Evolutionary conservation across 495 filamentous ascomycete genomes (phyloP), one percentile per base, ranked within the genome.

Genomic region (Parathielavia appendiculata): DNA sequence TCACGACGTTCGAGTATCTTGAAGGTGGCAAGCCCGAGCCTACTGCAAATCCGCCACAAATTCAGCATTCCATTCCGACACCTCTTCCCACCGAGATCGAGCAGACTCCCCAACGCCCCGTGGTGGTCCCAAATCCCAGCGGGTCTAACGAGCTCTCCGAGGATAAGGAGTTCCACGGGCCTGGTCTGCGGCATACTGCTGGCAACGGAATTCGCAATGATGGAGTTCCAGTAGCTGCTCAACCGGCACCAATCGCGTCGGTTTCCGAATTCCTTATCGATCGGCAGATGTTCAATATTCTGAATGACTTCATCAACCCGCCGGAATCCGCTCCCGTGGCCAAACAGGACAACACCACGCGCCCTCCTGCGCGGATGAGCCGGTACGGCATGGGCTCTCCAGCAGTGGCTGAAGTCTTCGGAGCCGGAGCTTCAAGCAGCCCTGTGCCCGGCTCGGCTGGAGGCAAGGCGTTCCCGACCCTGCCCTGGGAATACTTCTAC

Each of bases 401-500:
- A 20, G 73, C 66, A 10, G 69, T 73, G 10, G 66, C 69, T 14
- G 70, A 75, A 34, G 64, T 71, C 4, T 72, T 72, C 50, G 71
- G 66, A 47, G 47, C 46, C 60, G 50, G 62, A 17, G 41, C 51
- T 46, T 53, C 68, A 36, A 50, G 48, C n/a, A 71, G 66, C 52
- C 66, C 68, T 2, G 49, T 63, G 12, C 69, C 74, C 9, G 70
- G 68, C 9, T 76, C 76, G 14, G 68, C 74, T 10, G 70, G 56
- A 3, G 65, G 66, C 1, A 77, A 73, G 58, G 22, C 68, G 6
- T 74, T 76, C 14, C 74, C 73, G 4, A 71, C 57, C 23, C 66
- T 78, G 35, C 75, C 76, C 19, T 78, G 76, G 76, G 65, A 68
- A 12, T 76, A 73, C 52, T 75, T 77, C 46, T 72, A 71, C 45